phyloP scores from a whole-genome alignment of 179 eudicot genomes.

The Silene noctiflora region DNA sequence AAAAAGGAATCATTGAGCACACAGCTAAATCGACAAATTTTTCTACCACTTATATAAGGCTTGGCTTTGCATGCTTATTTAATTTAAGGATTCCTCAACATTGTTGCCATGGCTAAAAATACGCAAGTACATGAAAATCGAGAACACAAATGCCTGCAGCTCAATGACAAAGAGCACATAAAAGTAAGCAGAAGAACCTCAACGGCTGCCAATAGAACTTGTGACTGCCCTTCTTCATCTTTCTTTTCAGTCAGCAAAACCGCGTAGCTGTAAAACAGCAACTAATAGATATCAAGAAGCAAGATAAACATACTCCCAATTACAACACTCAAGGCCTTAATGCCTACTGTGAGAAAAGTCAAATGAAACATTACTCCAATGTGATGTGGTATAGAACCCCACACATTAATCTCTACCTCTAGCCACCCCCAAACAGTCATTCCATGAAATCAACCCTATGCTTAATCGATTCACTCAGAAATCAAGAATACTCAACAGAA shows the following conservation, averaged over 20 bases:
- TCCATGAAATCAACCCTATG: neutral
- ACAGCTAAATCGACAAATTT: neutral
- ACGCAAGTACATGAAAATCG: neutral
- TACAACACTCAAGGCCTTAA: neutral
- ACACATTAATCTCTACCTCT: slow-evolving; percentile 1
- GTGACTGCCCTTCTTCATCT: slow-evolving; percentile 93
- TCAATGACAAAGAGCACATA: neutral
- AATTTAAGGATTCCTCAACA: neutral
- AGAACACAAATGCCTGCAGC: slow-evolving; percentile 4
- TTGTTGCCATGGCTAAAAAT: neutral
- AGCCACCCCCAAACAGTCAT: slow-evolving; percentile 4
- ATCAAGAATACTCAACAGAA: neutral
- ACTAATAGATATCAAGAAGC: slow-evolving; percentile 10
- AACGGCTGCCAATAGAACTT: slow-evolving; percentile 87
- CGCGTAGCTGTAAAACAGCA: slow-evolving; percentile 53
- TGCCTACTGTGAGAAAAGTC: slow-evolving; percentile 3
- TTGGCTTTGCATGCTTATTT: neutral
- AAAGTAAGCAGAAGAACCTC: slow-evolving; percentile 45
- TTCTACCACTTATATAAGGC: neutral
- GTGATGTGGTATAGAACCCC: neutral
- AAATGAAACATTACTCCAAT: neutral
- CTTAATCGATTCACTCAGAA: neutral
- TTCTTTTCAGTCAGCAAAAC: slow-evolving; percentile 79
- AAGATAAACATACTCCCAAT: neutral
- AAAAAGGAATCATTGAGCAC: neutral